Conservation (phyloP, 1,139 yeast species). For the Taiozyma sp. region DNA sequence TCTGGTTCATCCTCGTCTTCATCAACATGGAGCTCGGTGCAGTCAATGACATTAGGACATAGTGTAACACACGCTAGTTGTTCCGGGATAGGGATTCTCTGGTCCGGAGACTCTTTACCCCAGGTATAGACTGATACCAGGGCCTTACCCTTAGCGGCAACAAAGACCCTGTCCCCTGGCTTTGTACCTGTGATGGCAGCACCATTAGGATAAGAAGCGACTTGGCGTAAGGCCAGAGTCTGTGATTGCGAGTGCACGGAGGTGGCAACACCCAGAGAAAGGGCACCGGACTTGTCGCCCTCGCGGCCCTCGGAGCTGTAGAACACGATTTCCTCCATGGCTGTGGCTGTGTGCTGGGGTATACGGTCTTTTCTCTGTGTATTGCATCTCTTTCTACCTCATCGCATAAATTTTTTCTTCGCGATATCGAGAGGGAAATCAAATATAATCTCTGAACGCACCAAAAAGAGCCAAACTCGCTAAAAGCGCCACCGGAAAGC, state of each 20-base stretch:
- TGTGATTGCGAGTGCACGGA: slow-evolving; percentile 47
- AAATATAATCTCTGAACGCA: background rate
- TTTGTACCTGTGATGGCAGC: slow-evolving; percentile 40
- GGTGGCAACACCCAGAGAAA: slow-evolving; percentile 44
- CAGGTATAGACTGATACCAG: slow-evolving; percentile 68
- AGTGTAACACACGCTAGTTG: slow-evolving; percentile 55
- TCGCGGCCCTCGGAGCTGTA: slow-evolving; percentile 49
- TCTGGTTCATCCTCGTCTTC: slow-evolving; percentile 14
- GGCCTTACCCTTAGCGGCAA: slow-evolving; percentile 67
- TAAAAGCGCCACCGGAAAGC: background rate
- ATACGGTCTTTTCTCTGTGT: background rate
- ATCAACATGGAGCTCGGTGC: slow-evolving; percentile 8
- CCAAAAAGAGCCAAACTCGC: background rate
- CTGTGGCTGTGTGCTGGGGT: background rate
- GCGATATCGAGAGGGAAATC: background rate
- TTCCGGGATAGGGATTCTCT: slow-evolving; percentile 84
- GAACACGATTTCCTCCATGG: slow-evolving; percentile 61
- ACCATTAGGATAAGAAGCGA: slow-evolving; percentile 39
- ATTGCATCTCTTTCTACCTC: background rate
- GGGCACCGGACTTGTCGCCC: slow-evolving; percentile 38
- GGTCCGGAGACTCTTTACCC: slow-evolving; percentile 80
- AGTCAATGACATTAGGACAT: slow-evolving; percentile 31
- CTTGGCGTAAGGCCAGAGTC: slow-evolving; percentile 50
- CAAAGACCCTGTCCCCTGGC: slow-evolving; percentile 43
- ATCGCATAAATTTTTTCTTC: slow-evolving; percentile 2